Evolutionary conservation across 768 basidiomycete species (phyloP).

Genomic region (Auricularia cornea): DNA sequence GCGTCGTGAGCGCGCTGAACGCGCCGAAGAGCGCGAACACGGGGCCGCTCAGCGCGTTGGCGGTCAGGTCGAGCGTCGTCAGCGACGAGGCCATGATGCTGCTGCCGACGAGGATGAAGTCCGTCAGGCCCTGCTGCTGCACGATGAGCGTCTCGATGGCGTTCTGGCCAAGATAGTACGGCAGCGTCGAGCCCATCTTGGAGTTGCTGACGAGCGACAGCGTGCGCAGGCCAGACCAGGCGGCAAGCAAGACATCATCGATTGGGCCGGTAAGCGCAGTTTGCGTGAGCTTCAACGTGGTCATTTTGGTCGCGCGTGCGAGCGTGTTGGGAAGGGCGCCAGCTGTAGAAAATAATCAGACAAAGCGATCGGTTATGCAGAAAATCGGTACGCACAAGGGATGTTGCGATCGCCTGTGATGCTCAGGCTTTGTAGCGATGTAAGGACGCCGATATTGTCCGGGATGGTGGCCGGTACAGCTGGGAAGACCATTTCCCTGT

Average conservation of each 20-base stretch:
- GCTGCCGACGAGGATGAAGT: constrained; percentile 19
- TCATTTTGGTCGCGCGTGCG: constrained; percentile 27
- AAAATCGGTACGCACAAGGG: constrained; percentile 28
- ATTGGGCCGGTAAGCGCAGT: constrained; percentile 32
- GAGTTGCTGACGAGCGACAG: constrained; percentile 34
- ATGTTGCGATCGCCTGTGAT: constrained; percentile 33
- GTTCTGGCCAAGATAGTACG: constrained; percentile 25
- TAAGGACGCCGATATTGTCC: constrained; percentile 32
- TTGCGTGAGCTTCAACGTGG: constrained; percentile 33
- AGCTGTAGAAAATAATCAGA: constrained; percentile 19
- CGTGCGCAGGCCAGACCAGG: constrained; percentile 21
- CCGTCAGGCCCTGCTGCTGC: not conserved
- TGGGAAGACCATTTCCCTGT: constrained; percentile 36
- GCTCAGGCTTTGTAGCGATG: constrained; percentile 28
- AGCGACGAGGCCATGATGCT: constrained; percentile 25
- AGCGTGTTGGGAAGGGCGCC: constrained; percentile 35
- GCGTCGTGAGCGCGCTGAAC: constrained; percentile 26
- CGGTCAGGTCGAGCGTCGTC: constrained; percentile 31
- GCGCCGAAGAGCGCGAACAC: constrained; percentile 29
- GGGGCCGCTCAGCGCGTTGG: constrained; percentile 30
- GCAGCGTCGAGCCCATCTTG: constrained; percentile 30
- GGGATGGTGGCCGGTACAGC: constrained; percentile 40
- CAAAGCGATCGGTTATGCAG: not conserved
- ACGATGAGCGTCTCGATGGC: constrained; percentile 34
- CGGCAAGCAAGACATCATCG: constrained; percentile 23